Evolutionary conservation across 2,329 filamentous ascomycete species (phyloP).

Genomic region (Pseudocercospora musae): DNA sequence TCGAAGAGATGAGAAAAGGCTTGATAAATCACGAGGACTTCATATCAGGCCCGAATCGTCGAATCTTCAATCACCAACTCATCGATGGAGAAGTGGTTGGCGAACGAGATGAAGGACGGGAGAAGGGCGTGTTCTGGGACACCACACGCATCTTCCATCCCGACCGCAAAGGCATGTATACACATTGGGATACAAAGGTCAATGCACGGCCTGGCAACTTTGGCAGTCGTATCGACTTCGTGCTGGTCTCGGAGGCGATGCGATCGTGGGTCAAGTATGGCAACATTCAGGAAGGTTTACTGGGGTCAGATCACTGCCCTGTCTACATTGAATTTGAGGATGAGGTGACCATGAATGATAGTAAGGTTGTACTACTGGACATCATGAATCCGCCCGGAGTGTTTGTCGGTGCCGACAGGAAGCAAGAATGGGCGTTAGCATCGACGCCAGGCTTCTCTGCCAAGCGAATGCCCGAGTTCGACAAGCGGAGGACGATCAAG

Average conservation of each 20-base stretch:
- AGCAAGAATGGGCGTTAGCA: constrained; percentile 63
- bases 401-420: constrained; percentile 64
- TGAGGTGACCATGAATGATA: constrained; percentile 50
- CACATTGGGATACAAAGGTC: constrained; percentile 92
- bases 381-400: constrained; percentile 73
- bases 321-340: constrained; percentile 76
- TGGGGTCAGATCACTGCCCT: constrained; percentile 95
- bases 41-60: constrained; percentile 66
- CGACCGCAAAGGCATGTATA: constrained; percentile 83
- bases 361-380: constrained; percentile 57
- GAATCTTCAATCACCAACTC: constrained; percentile 82
- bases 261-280: constrained; percentile 74
- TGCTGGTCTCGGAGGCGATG: constrained; percentile 77
- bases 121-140: constrained; percentile 74
- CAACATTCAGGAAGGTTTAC: constrained; percentile 88
- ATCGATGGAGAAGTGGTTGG: constrained; percentile 67
- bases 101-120: constrained; percentile 64
- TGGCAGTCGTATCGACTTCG: constrained; percentile 89
- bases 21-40: constrained; percentile 68
- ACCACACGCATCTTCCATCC: constrained; percentile 79
- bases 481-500: constrained; percentile 77
- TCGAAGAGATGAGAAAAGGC: constrained; percentile 69
- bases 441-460: constrained; percentile 73
- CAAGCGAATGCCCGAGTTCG: constrained; percentile 82
- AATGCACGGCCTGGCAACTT: constrained; percentile 96